These are phyloP conservation scores for Atkinsonella hypoxylon DNA, from an alignment of 2,329 filamentous ascomycete genomes.

Conservation along the genomic window DNA sequence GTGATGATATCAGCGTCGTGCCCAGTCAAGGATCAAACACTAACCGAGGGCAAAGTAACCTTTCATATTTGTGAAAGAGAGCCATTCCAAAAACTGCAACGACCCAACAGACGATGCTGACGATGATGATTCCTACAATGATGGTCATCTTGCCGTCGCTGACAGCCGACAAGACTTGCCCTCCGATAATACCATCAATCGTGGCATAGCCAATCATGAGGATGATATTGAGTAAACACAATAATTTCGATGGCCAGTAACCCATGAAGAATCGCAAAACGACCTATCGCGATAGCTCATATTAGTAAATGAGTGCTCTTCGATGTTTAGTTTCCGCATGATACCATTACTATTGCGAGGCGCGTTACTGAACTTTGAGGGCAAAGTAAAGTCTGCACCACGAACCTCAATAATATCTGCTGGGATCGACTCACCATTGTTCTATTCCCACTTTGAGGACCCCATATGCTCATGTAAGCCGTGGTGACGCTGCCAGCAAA, in stretches of 20 bases:
- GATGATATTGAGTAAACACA: slow-evolving; percentile 30
- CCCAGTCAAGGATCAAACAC: neutral
- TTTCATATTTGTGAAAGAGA: slow-evolving; percentile 61
- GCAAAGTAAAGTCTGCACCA: neutral
- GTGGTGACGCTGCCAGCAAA: slow-evolving; percentile 60
- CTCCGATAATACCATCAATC: slow-evolving; percentile 70
- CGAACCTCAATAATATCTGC: neutral
- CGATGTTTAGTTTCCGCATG: neutral
- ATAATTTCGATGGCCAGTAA: slow-evolving; percentile 34
- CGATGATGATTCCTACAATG: slow-evolving; percentile 63
- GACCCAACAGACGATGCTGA: slow-evolving; percentile 60
- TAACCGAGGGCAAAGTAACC: slow-evolving; percentile 9
- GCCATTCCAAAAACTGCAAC: slow-evolving; percentile 48
- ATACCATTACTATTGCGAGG: neutral
- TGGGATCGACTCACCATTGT: slow-evolving; percentile 45
- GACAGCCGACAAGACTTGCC: slow-evolving; percentile 64
- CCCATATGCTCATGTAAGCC: slow-evolving; percentile 67
- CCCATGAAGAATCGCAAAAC: slow-evolving; percentile 70
- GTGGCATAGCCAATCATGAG: slow-evolving; percentile 66
- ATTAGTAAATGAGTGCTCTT: neutral
- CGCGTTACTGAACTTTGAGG: neutral
- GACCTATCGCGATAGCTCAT: slow-evolving; percentile 22
- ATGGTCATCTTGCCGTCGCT: slow-evolving; percentile 54
- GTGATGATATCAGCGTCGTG: too few species aligned
- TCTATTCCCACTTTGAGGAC: slow-evolving; percentile 59